A percentile compares a stretch with the other conserved stretches of the same genome.
Evolutionary conservation across 2,329 filamentous ascomycete species (phyloP).

Genomic region (Aspergillus ustus): DNA sequence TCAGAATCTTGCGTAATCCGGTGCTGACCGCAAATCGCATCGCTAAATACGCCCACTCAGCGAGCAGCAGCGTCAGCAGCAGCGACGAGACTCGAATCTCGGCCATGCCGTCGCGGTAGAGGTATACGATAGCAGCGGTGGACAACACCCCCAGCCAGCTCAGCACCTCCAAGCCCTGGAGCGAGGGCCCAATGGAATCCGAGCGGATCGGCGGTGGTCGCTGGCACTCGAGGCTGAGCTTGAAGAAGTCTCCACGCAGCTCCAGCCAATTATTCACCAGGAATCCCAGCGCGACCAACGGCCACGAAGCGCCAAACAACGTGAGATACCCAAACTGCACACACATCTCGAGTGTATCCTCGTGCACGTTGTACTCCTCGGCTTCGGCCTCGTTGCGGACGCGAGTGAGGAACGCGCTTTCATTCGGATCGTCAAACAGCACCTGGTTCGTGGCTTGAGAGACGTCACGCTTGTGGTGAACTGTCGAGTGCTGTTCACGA

Average conservation of each 20-base stretch:
- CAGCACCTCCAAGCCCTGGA: conserved; percentile 84
- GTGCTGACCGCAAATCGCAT: conserved; percentile 72
- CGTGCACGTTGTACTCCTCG: conserved; percentile 83
- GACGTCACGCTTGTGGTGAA: conserved; percentile 37
- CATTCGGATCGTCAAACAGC: conserved; percentile 72
- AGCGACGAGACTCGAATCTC: conserved; percentile 76
- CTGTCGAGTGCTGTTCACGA: conserved; percentile 30
- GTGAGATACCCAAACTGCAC: conserved; percentile 88
- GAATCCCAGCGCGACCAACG: conserved; percentile 86
- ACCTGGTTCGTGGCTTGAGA: conserved; percentile 51
- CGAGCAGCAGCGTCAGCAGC: conserved; percentile 76
- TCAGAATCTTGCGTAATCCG: conserved; percentile 77
- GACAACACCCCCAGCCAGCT: conserved; percentile 92
- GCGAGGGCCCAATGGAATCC: conserved; percentile 93
- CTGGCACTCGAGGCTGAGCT: conserved; percentile 87
- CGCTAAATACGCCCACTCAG: conserved; percentile 82
- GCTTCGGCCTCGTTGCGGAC: conserved; percentile 84
- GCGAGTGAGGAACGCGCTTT: conserved; percentile 77
- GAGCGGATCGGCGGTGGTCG: conserved; percentile 87
- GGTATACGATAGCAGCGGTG: conserved; percentile 82
- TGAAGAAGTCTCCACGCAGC: conserved; percentile 88
- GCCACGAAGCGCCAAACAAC: conserved; percentile 93
- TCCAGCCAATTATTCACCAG: conserved; percentile 96
- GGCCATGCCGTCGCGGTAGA: conserved; percentile 73
- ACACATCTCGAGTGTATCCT: conserved; percentile 91